These are phyloP conservation scores for Ehretia macrophylla DNA, from an alignment of 257 asterid genomes.

Conservation along the genomic window DNA sequence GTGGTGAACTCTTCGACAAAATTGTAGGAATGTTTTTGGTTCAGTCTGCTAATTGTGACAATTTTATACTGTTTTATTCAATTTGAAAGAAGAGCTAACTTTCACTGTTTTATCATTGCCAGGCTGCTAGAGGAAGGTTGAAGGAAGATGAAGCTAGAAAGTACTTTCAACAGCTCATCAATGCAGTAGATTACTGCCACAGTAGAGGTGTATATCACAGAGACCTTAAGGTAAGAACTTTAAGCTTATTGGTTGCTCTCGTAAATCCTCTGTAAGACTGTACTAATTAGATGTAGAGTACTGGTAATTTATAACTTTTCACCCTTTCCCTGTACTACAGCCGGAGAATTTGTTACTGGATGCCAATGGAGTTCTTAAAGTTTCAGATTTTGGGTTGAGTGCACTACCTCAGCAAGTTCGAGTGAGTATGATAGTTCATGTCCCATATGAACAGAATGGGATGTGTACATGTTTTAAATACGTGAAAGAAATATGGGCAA, in stretches of 20 bases:
- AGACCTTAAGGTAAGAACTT: conserved; percentile 67
- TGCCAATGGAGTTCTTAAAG: conserved; percentile 73
- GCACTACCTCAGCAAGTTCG: conserved; percentile 97
- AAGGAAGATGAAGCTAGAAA: conserved; percentile 95
- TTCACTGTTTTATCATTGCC: conserved; percentile 18
- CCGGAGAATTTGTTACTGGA: conserved; percentile 91
- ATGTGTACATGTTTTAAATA: background rate
- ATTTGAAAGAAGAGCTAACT: conserved; percentile 6
- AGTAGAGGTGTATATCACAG: conserved; percentile 93
- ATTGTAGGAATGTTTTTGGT: conserved; percentile 51
- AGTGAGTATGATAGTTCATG: conserved; percentile 34
- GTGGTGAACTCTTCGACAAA: conserved; percentile 95
- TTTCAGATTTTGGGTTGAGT: conserved; percentile 92
- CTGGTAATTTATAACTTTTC: background rate
- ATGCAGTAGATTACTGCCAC: conserved; percentile 93
- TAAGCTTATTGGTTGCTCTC: background rate
- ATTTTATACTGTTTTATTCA: conserved; percentile 6
- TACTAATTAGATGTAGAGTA: background rate
- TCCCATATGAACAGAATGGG: background rate
- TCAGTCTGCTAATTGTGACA: too few species aligned
- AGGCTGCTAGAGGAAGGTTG: conserved; percentile 87
- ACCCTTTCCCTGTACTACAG: conserved; percentile 27
- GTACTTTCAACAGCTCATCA: conserved; percentile 89
- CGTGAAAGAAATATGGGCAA: too few species aligned
- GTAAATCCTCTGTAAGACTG: background rate